Evolutionary conservation across 208 protist species (phyloP), one percentile per base, ranked within the genome.

Genomic region (Leishmania braziliensis): DNA sequence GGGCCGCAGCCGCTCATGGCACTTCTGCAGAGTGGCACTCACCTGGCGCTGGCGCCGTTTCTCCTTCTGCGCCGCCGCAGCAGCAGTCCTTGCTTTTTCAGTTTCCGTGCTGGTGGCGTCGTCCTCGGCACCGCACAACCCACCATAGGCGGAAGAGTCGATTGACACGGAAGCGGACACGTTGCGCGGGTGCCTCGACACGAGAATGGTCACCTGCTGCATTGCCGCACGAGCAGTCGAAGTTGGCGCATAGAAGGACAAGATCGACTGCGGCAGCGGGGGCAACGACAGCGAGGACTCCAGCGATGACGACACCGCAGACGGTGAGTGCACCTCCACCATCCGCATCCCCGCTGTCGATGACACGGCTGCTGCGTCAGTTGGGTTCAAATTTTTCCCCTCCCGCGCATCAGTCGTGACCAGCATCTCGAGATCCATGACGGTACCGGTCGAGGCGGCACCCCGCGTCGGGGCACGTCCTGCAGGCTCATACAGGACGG

Each of bases 401-500:
- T 73, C 39, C 14, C 26, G 20, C 43, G 2, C 46, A 54, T 73
- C 69, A 51, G 69, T 46, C 39, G 33, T 8, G 33, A 2, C 56
- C 18, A 23, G 36, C 56, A 46, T 33, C 74, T 62, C 74, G 20
- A 48, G 33, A 65, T n/a, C 74, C 54, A n/a, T 29, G 36, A 50
- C 39, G 56, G 23, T n/a, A 20, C 18, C 39, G 20, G 29, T 5
- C 6, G 56, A 23, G 54, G 36, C 5, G 56, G 39, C 36, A 18
- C 39, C 46, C 56, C 33, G 53, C 36, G 36, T 18, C 9, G 74
- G 39, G 5, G 56, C 74, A 6, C 54, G 69, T 18, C 43, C 39
- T 0, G 63, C 74, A 1, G 87, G 88, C 53, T 92, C 86, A 78
- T 95, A 97, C 79, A 97, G 69, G 9, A 97, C 78, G 10, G 89